Evolutionary conservation across 352 stramenopile species (phyloP).

Genomic region (Thraustochytrium striatum): DNA sequence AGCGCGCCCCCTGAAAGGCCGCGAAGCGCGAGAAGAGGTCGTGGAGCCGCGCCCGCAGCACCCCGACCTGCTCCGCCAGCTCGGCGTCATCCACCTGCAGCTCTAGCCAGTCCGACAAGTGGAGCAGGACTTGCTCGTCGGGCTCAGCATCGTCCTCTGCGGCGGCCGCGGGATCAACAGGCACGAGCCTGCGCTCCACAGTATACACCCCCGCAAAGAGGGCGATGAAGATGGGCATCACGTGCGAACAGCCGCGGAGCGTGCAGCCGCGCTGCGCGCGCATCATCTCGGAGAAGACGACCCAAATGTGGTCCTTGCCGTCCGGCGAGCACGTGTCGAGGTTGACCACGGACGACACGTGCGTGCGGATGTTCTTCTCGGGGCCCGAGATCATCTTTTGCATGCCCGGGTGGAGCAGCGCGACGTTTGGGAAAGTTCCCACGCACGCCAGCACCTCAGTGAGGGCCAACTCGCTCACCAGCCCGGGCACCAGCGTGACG

Average conservation of each 20-base stretch:
- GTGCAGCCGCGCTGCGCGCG: conserved; percentile 2
- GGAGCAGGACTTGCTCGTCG: neutral
- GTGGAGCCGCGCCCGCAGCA: conserved; percentile 13
- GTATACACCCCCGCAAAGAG: conserved; percentile 5
- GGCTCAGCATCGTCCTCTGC: too few species aligned
- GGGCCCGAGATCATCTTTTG: conserved; percentile 6
- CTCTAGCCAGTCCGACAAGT: conserved; percentile 33
- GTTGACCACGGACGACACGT: conserved; percentile 26
- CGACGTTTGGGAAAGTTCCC: conserved; percentile 23
- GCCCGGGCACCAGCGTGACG: neutral
- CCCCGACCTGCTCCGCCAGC: neutral
- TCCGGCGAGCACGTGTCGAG: neutral
- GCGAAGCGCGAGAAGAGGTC: conserved; percentile 7
- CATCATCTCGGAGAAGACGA: conserved; percentile 41
- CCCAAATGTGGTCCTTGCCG: conserved; percentile 16
- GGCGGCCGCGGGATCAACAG: too few species aligned
- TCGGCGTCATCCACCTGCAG: neutral
- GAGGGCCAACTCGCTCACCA: neutral
- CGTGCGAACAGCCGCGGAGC: conserved; percentile 30
- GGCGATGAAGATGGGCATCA: conserved; percentile 14
- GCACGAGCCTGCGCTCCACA: conserved; percentile 1
- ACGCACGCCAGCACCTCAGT: conserved; percentile 9
- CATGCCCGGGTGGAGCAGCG: neutral
- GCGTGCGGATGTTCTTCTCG: conserved; percentile 15
- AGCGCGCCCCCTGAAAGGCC: neutral